Conservation (phyloP, 1,284 basidiomycete genomes). For the Naganishia sp. region DNA sequence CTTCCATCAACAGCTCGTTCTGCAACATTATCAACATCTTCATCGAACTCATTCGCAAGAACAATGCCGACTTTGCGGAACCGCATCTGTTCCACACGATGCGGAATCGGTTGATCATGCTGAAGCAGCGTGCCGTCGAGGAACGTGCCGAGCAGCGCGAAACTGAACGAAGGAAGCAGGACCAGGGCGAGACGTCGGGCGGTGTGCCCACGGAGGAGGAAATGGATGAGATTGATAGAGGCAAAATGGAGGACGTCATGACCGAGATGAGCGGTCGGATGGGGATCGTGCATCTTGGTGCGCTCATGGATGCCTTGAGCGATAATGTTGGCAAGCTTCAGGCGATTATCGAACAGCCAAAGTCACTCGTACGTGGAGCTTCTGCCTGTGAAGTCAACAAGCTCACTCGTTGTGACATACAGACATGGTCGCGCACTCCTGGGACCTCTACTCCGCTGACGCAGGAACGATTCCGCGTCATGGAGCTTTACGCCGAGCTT, state of each 20-base stretch:
- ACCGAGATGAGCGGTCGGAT: conserved; percentile 82
- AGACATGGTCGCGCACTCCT: conserved; percentile 69
- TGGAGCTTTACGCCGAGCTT: conserved; percentile 95
- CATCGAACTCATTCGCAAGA: conserved; percentile 95
- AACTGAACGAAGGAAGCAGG: conserved; percentile 41
- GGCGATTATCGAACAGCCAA: conserved; percentile 67
- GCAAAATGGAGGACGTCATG: conserved; percentile 76
- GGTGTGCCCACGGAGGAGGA: conserved; percentile 46
- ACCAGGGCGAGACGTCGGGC: conserved; percentile 42
- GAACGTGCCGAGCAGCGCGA: conserved; percentile 21
- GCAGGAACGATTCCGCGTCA: conserved; percentile 93
- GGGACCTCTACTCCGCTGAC: conserved; percentile 77
- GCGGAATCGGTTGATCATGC: conserved; percentile 81
- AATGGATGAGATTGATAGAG: conserved; percentile 62
- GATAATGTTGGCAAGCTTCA: conserved; percentile 73
- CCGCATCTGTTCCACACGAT: conserved; percentile 96
- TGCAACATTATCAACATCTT: conserved; percentile 85
- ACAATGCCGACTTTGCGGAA: conserved; percentile 98
- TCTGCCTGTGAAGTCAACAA: neutral
- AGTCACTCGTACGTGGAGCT: conserved; percentile 65
- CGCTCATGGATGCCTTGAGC: conserved; percentile 75
- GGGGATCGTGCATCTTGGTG: conserved; percentile 90
- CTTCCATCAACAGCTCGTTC: conserved; percentile 82
- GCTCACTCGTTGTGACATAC: conserved; percentile 50
- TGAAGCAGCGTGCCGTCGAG: conserved; percentile 48